Conservation (phyloP, 2,329 filamentous ascomycete species). For the Teratosphaeria pseudoeucalypti region DNA sequence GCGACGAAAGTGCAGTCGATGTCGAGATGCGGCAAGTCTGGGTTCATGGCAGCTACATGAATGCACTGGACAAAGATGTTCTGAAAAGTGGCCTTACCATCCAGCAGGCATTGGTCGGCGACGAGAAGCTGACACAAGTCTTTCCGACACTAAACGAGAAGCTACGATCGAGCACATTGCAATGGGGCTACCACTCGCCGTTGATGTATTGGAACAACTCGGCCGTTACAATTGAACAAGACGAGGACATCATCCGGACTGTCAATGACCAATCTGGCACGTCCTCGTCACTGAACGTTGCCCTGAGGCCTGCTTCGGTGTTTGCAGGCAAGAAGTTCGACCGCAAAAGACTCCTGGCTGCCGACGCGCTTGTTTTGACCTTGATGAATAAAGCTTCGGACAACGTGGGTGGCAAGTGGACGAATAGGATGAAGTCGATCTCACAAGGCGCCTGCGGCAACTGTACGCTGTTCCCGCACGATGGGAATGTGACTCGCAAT, state of each 20-base stretch:
- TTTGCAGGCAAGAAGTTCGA: slow-evolving; percentile 73
- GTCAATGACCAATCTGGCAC: slow-evolving; percentile 55
- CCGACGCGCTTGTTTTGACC: slow-evolving; percentile 69
- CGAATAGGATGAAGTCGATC: slow-evolving; percentile 46
- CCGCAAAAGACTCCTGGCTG: slow-evolving; percentile 55
- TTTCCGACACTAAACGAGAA: slow-evolving; percentile 15
- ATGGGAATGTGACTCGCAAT: slow-evolving; percentile 44
- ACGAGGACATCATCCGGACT: slow-evolving; percentile 55
- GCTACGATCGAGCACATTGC: slow-evolving; percentile 27
- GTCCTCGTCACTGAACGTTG: slow-evolving; percentile 60
- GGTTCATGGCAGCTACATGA: slow-evolving; percentile 74
- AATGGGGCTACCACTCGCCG: slow-evolving; percentile 75
- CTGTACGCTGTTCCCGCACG: slow-evolving; percentile 56
- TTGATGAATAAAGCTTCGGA: slow-evolving; percentile 59
- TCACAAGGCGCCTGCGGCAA: slow-evolving; percentile 39
- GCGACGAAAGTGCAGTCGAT: slow-evolving; percentile 45
- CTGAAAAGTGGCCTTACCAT: slow-evolving; percentile 57
- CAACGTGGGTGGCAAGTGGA: slow-evolving; percentile 55
- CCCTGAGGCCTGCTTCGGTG: slow-evolving; percentile 65
- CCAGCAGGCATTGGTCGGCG: slow-evolving; percentile 58
- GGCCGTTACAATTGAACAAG: slow-evolving; percentile 45
- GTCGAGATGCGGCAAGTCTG: slow-evolving; percentile 75
- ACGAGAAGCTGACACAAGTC: slow-evolving; percentile 15
- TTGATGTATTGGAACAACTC: slow-evolving; percentile 70
- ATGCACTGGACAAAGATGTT: slow-evolving; percentile 56